Base-by-base conservation (phyloP, 2,329 filamentous ascomycete species). In the Aspergillus proliferans region DNA sequence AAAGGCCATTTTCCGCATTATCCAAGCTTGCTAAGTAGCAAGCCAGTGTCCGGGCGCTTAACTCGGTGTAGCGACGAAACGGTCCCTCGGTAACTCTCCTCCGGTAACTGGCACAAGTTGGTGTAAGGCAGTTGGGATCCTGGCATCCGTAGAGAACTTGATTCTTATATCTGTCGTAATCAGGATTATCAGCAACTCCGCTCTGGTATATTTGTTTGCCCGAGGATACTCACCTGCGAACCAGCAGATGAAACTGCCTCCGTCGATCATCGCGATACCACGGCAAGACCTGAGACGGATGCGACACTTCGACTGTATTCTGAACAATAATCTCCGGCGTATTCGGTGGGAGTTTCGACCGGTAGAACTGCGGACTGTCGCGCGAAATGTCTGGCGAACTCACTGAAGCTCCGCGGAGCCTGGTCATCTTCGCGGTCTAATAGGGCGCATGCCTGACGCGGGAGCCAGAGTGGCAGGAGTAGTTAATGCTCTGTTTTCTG, bases 121-220 rank as follows among this genome's bases (percentile, higher is more conserved):
- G 71, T 1, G 84, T 92, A 33, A 75, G 76, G 69, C 90, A 95
- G 46, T 77, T 74, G 47, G 77, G 72, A 55, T 80, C 81, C 53
- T 81, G 82, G 65, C 90, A 95, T 54, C 90, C 90, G 56, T 87
- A 80, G 49, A 89, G 82, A n/a, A 95, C 80, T 69, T 95, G 90
- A 30, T 81, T 75, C 45, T 91, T 83, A 63, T 87, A 94, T 60
- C 87, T 92, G 46, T 22, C 3, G 8, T n/a, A 15, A 6, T 18
- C 34, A 10, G 9, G 9, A 19, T 3, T 38, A 19, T 38, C 12
- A 38, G 34, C 18, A 9, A 18, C n/a, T 10, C 6, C 18, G 8
- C n/a, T 38, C 7, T 19, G 14, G n/a, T 18, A 19, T 38, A 18
- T 38, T 9, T 5, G 9, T 30, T 30, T 12, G 51, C 12, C 3